phyloP scores from a whole-genome alignment of 2,329 filamentous ascomycete species.

The Aspergillus puulaauensis region DNA sequence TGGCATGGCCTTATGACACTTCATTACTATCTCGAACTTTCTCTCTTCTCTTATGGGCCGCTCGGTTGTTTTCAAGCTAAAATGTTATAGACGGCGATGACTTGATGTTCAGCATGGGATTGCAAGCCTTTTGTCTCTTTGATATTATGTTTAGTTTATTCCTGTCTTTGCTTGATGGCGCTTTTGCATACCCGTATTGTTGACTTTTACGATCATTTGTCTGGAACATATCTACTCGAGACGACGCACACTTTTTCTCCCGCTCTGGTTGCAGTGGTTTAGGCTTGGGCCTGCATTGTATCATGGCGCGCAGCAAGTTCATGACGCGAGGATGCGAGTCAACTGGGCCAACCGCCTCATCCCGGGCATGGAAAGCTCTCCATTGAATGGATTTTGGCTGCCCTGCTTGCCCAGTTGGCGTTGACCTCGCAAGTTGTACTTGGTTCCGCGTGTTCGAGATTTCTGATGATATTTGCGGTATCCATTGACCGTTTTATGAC shows the following conservation, averaged over 20 bases:
- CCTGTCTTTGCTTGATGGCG: constrained; percentile 9
- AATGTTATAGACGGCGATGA: constrained; percentile 28
- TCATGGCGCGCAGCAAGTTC: neutral
- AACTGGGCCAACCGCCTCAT: neutral
- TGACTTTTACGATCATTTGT: constrained; percentile 8
- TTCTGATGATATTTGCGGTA: constrained; percentile 11
- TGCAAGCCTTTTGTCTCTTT: constrained; percentile 2
- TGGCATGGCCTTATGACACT: constrained; percentile 20
- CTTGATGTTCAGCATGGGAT: constrained; percentile 14
- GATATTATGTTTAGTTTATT: constrained; percentile 15
- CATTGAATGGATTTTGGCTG: neutral
- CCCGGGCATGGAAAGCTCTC: neutral
- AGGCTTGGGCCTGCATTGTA: neutral
- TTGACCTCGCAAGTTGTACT: neutral
- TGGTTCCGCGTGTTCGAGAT: neutral
- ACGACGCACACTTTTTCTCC: neutral
- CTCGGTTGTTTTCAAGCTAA: constrained; percentile 11
- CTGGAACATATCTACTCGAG: neutral
- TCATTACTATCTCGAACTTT: constrained; percentile 7
- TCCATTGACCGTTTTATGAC: constrained; percentile 5
- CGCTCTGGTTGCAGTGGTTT: constrained; percentile 1
- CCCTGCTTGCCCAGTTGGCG: neutral
- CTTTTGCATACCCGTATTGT: constrained; percentile 12
- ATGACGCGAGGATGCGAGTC: neutral
- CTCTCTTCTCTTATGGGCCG: constrained; percentile 9